These are phyloP conservation scores for Sinapis alba DNA, from an alignment of 441 rosid genomes.

Conservation along the genomic window DNA sequence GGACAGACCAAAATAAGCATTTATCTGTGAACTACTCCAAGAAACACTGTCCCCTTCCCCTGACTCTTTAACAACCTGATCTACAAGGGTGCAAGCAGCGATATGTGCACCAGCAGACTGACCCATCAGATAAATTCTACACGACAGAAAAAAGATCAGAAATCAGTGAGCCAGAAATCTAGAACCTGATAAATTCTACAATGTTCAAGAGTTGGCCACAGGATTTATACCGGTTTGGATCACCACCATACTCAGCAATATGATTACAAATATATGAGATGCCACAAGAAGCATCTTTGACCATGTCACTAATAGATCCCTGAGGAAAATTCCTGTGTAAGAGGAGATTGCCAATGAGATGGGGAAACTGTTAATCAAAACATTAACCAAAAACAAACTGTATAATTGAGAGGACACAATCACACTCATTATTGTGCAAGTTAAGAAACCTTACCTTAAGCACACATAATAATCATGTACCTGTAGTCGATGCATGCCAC, in stretches of 20 bases:
- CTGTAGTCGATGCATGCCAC: conserved; percentile 98
- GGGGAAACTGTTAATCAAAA: not conserved
- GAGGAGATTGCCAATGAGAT: not conserved
- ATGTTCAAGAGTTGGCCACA: conserved; percentile 7
- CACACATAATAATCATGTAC: conserved; percentile 37
- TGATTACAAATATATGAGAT: conserved; percentile 85
- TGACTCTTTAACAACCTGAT: conserved; percentile 88
- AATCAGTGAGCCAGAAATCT: conserved; percentile 13
- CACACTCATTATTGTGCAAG: not conserved
- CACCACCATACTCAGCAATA: conserved; percentile 90
- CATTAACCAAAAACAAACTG: not conserved
- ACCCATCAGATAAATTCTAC: conserved; percentile 91
- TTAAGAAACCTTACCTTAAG: not conserved
- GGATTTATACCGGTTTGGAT: conserved; percentile 69
- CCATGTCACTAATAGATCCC: conserved; percentile 93
- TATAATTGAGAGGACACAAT: conserved; percentile 1
- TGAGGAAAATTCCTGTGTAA: conserved; percentile 88
- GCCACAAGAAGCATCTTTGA: conserved; percentile 87
- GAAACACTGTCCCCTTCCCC: conserved; percentile 71
- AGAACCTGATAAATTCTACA: not conserved
- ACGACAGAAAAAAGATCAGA: not conserved
- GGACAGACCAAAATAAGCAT: conserved; percentile 87
- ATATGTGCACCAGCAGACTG: conserved; percentile 99
- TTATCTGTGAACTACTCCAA: conserved; percentile 85
- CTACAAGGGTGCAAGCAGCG: conserved; percentile 84